phyloP scores from a whole-genome alignment of 352 stramenopile genomes.

The Globisporangium recalcitrans region DNA sequence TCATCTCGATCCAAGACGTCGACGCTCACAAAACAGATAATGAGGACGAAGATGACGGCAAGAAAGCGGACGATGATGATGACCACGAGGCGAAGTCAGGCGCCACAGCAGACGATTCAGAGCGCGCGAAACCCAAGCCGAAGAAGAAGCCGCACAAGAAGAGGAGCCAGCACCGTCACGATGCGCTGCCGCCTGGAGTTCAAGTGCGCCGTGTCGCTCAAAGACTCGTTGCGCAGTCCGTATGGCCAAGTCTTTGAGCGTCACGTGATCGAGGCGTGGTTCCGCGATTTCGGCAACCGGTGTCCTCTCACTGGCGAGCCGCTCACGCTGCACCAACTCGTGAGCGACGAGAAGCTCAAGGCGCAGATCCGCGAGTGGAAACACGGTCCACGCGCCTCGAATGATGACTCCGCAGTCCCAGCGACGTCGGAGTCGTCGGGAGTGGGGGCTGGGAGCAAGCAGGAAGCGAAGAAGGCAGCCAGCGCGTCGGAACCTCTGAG shows the following conservation, averaged over 20 bases:
- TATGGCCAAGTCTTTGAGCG: slow-evolving; percentile 77
- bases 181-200: slow-evolving; percentile 39
- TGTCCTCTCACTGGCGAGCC: slow-evolving; percentile 73
- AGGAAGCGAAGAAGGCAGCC: neutral
- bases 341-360: slow-evolving; percentile 47
- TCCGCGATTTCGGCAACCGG: slow-evolving; percentile 77
- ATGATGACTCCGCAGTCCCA: neutral
- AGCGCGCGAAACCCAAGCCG: slow-evolving; percentile 20
- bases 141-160: slow-evolving; percentile 49
- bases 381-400: slow-evolving; percentile 15
- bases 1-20: slow-evolving; percentile 58
- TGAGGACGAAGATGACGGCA: slow-evolving; percentile 24
- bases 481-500: neutral
- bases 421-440: neutral
- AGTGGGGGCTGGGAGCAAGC: neutral
- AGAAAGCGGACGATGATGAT: slow-evolving; percentile 24
- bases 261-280: slow-evolving; percentile 75
- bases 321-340: slow-evolving; percentile 45
- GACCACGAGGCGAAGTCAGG: slow-evolving; percentile 21
- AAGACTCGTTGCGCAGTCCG: slow-evolving; percentile 62
- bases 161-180: slow-evolving; percentile 23
- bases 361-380: slow-evolving; percentile 65
- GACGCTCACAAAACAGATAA: slow-evolving; percentile 19
- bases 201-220: slow-evolving; percentile 68
- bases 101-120: neutral